Evolutionary conservation across 352 stramenopile species (phyloP), one percentile per base, ranked within the genome.

Genomic region (Phytophthora colocasiae): DNA sequence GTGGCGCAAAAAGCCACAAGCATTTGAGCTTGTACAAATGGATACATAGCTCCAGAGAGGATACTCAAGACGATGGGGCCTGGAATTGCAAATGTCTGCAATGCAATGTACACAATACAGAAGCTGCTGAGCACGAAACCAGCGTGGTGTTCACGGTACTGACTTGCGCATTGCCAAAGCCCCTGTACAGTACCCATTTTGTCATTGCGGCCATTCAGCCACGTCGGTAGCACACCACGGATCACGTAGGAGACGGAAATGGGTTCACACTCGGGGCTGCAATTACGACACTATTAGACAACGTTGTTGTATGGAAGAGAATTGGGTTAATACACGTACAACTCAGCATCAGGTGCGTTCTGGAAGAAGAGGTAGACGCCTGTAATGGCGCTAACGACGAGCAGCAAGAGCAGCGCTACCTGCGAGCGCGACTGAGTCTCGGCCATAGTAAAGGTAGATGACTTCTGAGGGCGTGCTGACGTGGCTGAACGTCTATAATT

Each of bases 11-110:
- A 91, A 12, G 89, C 86, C 36, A 97, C 88, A 7, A 97, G 68
- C 11, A 91, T 52, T 58, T 96, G 85, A 40, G 87, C 89, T 31
- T 92, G 66, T 32, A 83, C 59, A 66, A 94, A 91, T 62, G 87
- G 85, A 54, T 96, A 97, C 71, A 97, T 92, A 7, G 89, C 86
- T n/a, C 89, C 89, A 11, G 89, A 90, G 17, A 97, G 66, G 32
- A 97, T 94, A 65, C 87, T 96, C 17, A 97, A 62, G 32, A 95
- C 85, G 57, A 97, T 94, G 29, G 89, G 87, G 6, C 89, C 89
- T 1, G 89, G 89, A 51, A 97, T 96, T 12, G 89, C 89, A 74
- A 96, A 97, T 5, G 89, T 91, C 75, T 97, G 89, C 41, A 97
- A 63, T 32, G 80, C 49, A 48, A 97, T 90, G 75, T 97, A 97